A percentile compares a stretch with the other conserved stretches of the same genome.
phyloP scores from a whole-genome alignment of 495 filamentous ascomycete species.

The Xylaria venustula region DNA sequence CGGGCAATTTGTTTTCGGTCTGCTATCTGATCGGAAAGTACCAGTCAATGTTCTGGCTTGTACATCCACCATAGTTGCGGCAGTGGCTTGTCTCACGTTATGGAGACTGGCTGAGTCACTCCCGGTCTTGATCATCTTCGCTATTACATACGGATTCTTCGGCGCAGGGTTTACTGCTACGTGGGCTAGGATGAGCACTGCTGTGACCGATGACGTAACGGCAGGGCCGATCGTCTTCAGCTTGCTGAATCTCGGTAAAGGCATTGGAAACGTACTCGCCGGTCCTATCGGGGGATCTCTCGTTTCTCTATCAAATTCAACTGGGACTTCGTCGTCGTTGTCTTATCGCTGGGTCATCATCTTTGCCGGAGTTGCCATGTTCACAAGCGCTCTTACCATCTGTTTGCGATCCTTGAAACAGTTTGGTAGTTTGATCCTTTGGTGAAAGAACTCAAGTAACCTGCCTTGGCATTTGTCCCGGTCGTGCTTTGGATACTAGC shows the following conservation, averaged over 20 bases:
- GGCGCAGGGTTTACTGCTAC: conserved; percentile 33
- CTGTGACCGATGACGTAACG: conserved; percentile 24
- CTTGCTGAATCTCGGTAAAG: conserved; percentile 34
- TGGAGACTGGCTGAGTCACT: conserved; percentile 34
- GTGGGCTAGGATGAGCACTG: conserved; percentile 28
- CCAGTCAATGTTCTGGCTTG: conserved; percentile 51
- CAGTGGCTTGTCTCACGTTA: conserved; percentile 23
- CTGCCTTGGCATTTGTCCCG: too few species aligned
- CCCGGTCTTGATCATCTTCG: conserved; percentile 25
- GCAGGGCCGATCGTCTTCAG: conserved; percentile 14
- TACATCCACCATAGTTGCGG: conserved; percentile 31
- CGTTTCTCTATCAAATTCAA: background rate
- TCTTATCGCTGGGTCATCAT: conserved; percentile 2
- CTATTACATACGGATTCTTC: conserved; percentile 39
- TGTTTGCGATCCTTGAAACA: background rate
- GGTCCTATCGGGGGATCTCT: conserved; percentile 3
- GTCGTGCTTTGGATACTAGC: too few species aligned
- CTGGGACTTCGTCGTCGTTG: background rate
- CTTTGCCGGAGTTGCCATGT: conserved; percentile 4
- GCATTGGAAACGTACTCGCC: conserved; percentile 33
- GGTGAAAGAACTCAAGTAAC: too few species aligned
- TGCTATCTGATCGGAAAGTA: conserved; percentile 43
- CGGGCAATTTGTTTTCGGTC: conserved; percentile 35
- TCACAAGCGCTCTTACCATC: background rate
- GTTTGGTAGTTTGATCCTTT: background rate